Evolutionary conservation across 2,329 filamentous ascomycete genomes (phyloP), one percentile per base, ranked within the genome.

Genomic region (Paraphoma sp.): DNA sequence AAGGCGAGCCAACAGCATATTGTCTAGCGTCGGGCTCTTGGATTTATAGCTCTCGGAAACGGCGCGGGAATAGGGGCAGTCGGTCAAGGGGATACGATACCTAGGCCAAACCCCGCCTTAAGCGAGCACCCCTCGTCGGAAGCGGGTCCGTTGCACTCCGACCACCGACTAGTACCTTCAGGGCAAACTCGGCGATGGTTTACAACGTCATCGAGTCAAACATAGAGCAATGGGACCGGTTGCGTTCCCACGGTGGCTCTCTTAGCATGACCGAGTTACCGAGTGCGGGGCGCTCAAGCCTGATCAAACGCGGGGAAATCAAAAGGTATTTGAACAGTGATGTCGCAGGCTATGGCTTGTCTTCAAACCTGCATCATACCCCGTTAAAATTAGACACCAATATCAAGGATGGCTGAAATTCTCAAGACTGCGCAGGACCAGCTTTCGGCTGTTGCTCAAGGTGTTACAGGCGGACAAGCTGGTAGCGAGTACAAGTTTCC

Each of bases 401-500:
- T 16, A 42, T 8, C 16, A n/a, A 43, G 5, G 7, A 68, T 63
- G 61, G 31, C 57, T 30, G 44, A 57, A 14, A 45, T 40, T 28
- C 40, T 61, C 9, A 57, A 64, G 45, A 46, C 33, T n/a, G 61
- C 57, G 8, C 54, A 63, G 23, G 53, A 65, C 17, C 54, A 60
- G 11, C 48, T 71, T 1, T 62, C 62, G 1, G 51, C 56, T 5
- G 53, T 64, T 14, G 57, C 59, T 1, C 49, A 56, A 17, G 59
- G 43, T 4, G 23, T 64, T 8, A 65, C 55, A 7, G 53, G 54
- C 9, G 53, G 45, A 6, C 17, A 46, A 1, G 16, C 55, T 17
- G 64, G 60, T 18, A 45, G 55, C 10, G 59, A 66, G 23, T 60
- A 65, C 18, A 56, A 64, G 9, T 72, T 75, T 16, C 71, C 71